Conservation (phyloP, 306 rosid genomes). For the Vigna nakashimae region DNA sequence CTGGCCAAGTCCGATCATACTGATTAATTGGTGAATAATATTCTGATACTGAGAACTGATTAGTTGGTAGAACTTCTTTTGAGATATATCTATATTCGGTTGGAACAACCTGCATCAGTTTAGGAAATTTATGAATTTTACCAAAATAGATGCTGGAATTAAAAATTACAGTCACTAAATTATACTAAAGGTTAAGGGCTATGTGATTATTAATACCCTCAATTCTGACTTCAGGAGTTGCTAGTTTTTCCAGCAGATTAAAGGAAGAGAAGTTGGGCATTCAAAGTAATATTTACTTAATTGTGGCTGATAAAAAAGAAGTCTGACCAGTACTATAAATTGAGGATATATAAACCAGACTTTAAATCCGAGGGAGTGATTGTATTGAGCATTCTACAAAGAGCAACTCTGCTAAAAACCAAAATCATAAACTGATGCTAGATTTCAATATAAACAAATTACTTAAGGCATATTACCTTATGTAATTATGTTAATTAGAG, state of each 20-base stretch:
- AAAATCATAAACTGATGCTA: not conserved
- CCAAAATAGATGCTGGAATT: not conserved
- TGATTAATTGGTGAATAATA: constrained; percentile 86
- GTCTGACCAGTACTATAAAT: not conserved
- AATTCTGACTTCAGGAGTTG: constrained; percentile 11
- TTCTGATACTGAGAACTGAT: constrained; percentile 97
- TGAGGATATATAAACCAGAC: not conserved
- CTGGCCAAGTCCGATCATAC: constrained; percentile 92
- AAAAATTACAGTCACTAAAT: not conserved
- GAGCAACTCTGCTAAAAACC: not conserved
- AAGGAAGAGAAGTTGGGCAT: not conserved
- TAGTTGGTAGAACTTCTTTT: constrained; percentile 90
- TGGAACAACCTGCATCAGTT: constrained; percentile 85
- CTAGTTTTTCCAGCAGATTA: not conserved
- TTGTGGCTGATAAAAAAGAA: not conserved
- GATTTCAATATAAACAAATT: not conserved
- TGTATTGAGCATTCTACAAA: not conserved
- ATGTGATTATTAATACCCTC: constrained; percentile 11
- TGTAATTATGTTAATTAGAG: not conserved
- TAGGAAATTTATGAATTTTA: not conserved
- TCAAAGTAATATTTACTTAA: not conserved
- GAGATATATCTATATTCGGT: constrained; percentile 89
- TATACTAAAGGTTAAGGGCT: not conserved
- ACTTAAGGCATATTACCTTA: not conserved
- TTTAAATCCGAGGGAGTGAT: not conserved